Conservation (phyloP, 2,329 filamentous ascomycete genomes). For the Penicillium sp. region DNA sequence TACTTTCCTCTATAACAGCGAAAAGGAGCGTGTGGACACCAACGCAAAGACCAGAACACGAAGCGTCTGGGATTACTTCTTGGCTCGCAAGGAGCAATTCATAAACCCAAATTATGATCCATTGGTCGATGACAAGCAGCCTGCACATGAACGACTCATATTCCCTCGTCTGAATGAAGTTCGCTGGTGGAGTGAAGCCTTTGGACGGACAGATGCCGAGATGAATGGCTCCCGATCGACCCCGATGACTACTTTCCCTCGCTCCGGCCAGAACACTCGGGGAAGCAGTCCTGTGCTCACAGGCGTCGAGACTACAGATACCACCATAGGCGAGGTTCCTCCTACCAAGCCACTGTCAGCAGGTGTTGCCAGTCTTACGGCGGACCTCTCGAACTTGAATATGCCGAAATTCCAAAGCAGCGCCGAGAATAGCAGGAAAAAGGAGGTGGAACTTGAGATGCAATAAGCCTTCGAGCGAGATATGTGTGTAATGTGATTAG, state of each 20-base stretch:
- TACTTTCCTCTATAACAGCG: constrained; percentile 92
- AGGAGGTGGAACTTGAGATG: constrained; percentile 50
- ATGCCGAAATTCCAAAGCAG: constrained; percentile 33
- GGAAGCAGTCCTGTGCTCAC: constrained; percentile 53
- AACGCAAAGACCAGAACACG: constrained; percentile 67
- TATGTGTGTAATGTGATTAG: background rate
- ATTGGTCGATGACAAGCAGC: constrained; percentile 69
- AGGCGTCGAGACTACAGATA: constrained; percentile 56
- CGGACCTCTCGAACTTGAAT: constrained; percentile 44
- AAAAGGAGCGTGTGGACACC: constrained; percentile 76
- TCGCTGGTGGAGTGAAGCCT: constrained; percentile 91
- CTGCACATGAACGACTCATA: constrained; percentile 76
- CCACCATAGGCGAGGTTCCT: constrained; percentile 14
- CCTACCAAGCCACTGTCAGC: constrained; percentile 28
- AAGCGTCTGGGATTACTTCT: constrained; percentile 95
- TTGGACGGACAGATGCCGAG: constrained; percentile 80
- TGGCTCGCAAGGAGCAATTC: constrained; percentile 76
- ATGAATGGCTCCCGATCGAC: constrained; percentile 71
- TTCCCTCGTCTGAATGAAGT: constrained; percentile 73
- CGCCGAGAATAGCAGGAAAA: constrained; percentile 23
- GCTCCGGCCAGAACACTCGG: constrained; percentile 28
- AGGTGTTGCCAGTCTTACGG: constrained; percentile 41
- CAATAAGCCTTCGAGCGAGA: constrained; percentile 33
- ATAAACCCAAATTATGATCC: constrained; percentile 75
- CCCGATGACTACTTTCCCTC: constrained; percentile 37